phyloP scores from a whole-genome alignment of 2,329 filamentous ascomycete species.

The Sporothrix pallida region DNA sequence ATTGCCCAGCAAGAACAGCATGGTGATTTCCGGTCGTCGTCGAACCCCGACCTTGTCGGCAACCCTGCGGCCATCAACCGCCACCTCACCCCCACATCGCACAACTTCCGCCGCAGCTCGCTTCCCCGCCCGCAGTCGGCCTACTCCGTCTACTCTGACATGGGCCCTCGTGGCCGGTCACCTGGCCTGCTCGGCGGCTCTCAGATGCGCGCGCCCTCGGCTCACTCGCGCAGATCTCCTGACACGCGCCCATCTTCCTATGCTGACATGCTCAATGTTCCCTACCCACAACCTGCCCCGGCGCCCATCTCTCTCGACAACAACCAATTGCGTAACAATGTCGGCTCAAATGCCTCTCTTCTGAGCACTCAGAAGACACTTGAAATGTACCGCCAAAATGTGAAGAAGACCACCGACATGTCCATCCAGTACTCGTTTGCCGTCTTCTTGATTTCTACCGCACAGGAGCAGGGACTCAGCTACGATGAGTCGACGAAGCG shows the following conservation, averaged over 20 bases:
- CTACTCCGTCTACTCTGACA: slow-evolving; percentile 76
- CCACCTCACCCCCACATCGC: slow-evolving; percentile 65
- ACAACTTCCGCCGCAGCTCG: slow-evolving; percentile 61
- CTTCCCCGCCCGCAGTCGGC: slow-evolving; percentile 74
- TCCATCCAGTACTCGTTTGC: slow-evolving; percentile 96
- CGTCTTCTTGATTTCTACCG: slow-evolving; percentile 88
- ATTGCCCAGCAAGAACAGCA: slow-evolving; percentile 43
- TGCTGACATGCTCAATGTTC: slow-evolving; percentile 67
- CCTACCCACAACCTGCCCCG: slow-evolving; percentile 78
- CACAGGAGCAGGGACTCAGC: slow-evolving; percentile 74
- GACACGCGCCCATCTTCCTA: slow-evolving; percentile 61
- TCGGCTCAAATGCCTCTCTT: slow-evolving; percentile 89
- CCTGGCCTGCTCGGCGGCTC: slow-evolving; percentile 54
- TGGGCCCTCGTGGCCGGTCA: slow-evolving; percentile 67
- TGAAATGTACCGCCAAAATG: slow-evolving; percentile 95
- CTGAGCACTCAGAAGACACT: slow-evolving; percentile 91
- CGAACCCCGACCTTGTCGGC: slow-evolving; percentile 60
- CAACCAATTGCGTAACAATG: slow-evolving; percentile 73
- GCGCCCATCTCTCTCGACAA: slow-evolving; percentile 78
- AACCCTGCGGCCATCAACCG: slow-evolving; percentile 60
- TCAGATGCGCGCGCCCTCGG: slow-evolving; percentile 56
- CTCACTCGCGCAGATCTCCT: slow-evolving; percentile 60
- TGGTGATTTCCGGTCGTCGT: slow-evolving; percentile 54
- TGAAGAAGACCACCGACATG: slow-evolving; percentile 93
- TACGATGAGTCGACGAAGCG: slow-evolving; percentile 53